Conservation (phyloP, 257 asterid genomes). For the Petrea volubilis region DNA sequence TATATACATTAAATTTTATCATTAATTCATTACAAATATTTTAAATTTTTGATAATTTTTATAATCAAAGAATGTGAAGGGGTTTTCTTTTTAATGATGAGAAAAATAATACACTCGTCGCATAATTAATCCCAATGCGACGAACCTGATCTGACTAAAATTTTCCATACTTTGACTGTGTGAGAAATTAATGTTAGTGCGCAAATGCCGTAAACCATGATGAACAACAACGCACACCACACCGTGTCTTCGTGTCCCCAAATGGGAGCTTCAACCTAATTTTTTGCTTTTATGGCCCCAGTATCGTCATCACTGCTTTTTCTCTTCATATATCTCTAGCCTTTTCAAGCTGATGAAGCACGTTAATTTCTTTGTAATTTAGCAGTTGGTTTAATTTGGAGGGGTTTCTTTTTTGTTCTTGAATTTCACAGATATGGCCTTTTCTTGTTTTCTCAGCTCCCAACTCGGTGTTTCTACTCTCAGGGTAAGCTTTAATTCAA, state of each 20-base stretch:
- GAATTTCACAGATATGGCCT: conserved; percentile 44
- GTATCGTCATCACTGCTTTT: not conserved
- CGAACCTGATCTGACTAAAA: too few relatives aligned
- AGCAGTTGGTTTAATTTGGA: not conserved
- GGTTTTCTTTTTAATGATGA: too few relatives aligned
- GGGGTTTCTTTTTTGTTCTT: not conserved
- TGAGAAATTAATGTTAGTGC: too few relatives aligned
- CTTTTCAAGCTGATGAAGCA: not conserved
- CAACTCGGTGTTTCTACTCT: conserved; percentile 33
- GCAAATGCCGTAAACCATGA: conserved; percentile 6
- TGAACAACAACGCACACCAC: not conserved
- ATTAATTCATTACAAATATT: too few relatives aligned
- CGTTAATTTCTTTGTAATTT: not conserved
- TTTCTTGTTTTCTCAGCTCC: conserved; percentile 47
- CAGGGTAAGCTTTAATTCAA: conserved; percentile 43
- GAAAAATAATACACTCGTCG: too few relatives aligned
- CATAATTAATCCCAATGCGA: too few relatives aligned
- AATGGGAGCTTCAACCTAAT: not conserved
- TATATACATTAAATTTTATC: too few relatives aligned
- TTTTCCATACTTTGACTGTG: too few relatives aligned
- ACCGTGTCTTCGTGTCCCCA: conserved; percentile 36
- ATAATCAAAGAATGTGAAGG: too few relatives aligned
- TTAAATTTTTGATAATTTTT: too few relatives aligned
- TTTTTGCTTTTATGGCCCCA: not conserved
- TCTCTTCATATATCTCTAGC: not conserved